Evolutionary conservation across 768 basidiomycete genomes (phyloP), one percentile per base, ranked within the genome.

Genomic region (Tylopilus cervinicoccineus): DNA sequence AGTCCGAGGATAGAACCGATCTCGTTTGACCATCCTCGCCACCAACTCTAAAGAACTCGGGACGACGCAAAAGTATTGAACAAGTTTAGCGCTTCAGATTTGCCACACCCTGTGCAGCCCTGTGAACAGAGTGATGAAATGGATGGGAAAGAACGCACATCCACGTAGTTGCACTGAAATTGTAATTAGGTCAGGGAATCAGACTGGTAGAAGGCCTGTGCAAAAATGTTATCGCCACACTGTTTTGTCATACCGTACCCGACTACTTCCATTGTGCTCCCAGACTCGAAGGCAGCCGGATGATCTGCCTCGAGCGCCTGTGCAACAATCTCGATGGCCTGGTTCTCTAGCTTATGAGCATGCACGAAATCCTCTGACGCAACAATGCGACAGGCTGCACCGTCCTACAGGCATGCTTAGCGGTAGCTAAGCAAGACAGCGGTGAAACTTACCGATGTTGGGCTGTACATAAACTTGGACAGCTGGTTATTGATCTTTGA

Each of bases 401-500:
- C 84, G 55, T 88, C 84, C 86, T 86, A 33, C 40, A 26, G 38
- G 39, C 32, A 10, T 10, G 13, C 29, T 48, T 26, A 38, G 31
- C 16, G 26, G 23, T n/a, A 17, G 10, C 16, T 8, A 45, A 6
- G 3, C 3, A 20, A 16, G 22, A 10, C 4, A 22, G 17, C 6
- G 12, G 3, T 28, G 8, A 27, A 43, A 63, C 74, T 49, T 51
- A 79, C 86, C 29, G 81, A 90, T 27, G 89, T 93, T 1, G 89
- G 89, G 56, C 86, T 90, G 60, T 88, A 92, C 87, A 91, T 92
- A 63, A 79, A 84, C 65, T 86, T 86, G 3, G 89, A 89, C 40
- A 88, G 69, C 55, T 88, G 78, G 38, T 79, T 82, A 36, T 76
- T 85, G 61, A 91, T 80, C 68, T 83, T 83, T 6, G 78, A 75